A percentile compares a stretch with the other conserved stretches of the same genome.
Evolutionary conservation across 2,329 filamentous ascomycete species (phyloP).

Genomic region (Fusarium incarnatum): DNA sequence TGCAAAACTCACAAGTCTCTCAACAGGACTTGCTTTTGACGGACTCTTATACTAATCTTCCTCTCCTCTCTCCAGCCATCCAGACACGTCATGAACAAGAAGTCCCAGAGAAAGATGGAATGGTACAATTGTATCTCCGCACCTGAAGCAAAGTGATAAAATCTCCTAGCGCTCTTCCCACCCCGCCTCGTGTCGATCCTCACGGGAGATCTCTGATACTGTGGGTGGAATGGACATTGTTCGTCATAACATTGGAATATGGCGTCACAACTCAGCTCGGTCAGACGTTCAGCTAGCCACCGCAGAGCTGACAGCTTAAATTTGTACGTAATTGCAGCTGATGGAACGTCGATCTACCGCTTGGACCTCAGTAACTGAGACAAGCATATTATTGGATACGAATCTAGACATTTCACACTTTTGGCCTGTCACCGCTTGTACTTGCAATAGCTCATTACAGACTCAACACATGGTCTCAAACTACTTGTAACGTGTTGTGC

Average conservation of each 20-base stretch:
- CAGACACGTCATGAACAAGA: not conserved
- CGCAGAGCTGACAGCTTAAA: accelerated
- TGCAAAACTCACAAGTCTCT: no score
- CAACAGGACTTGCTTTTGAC: no score
- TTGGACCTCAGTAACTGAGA: not conserved
- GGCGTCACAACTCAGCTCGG: not conserved
- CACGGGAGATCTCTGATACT: not conserved
- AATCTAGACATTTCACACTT: no score
- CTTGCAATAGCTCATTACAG: no score
- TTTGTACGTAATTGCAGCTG: not conserved
- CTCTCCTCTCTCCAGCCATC: no score
- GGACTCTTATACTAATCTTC: no score
- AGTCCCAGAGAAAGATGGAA: accelerated
- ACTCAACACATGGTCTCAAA: no score
- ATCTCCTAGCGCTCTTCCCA: not conserved
- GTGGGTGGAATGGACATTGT: accelerated
- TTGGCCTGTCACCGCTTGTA: no score
- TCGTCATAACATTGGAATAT: not conserved
- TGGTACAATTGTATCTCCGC: no score
- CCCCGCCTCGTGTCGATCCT: not conserved
- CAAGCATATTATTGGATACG: no score
- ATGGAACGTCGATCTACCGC: not conserved
- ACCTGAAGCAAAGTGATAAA: not conserved
- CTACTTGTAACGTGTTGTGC: no score
- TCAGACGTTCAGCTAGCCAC: not conserved